Evolutionary conservation across 176 grass and related monocot species (phyloP), one percentile per base, ranked within the genome.

Genomic region (Eragrostis curvula): DNA sequence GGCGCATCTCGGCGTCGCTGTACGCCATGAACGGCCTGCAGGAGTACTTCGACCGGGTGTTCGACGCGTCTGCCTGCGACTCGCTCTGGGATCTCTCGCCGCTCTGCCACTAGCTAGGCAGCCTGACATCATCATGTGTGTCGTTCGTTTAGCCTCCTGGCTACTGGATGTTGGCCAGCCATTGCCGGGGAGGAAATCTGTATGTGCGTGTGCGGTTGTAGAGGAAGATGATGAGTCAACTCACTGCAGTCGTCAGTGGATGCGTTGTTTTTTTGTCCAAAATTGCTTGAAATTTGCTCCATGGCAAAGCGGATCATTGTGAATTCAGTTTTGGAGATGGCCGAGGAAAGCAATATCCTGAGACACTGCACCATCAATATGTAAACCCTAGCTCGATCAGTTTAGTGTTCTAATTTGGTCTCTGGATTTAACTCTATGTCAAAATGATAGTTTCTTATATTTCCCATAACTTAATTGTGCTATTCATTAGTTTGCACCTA

Each of bases 21-120:
- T 90, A 92, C 85, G 82, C 87, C 78, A 92, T 92, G 63, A 92
- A 92, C 73, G 87, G 89, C 55, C 81, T 99, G 68, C 91, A 94
- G 47, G 89, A 96, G 89, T 98, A 91, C 85, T 95, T 91, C 53
- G 90, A 95, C 51, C 81, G 58, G 78, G 78, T 93, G 88, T 55
- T 91, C 29, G 85, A 93, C 66, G 81, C 87, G 67, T 85, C 88
- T n/a, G 21, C 73, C 66, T 62, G 66, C 53, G 93, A 94, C 39
- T 23, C 87, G 30, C 44, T 88, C 40, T 93, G 93, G 88, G 87
- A 96, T 84, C 86, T 88, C 44, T 68, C 84, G 21, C 79, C 87
- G 41, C 59, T 91, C n/a, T 91, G 90, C 65, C 92, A 91, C 16
- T 88, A 90, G 55, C 24, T 62, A 77, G 41, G 9, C 32, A 36